Base-by-base conservation (phyloP, 208 protist species). In the Endotrypanum monterogeii region DNA sequence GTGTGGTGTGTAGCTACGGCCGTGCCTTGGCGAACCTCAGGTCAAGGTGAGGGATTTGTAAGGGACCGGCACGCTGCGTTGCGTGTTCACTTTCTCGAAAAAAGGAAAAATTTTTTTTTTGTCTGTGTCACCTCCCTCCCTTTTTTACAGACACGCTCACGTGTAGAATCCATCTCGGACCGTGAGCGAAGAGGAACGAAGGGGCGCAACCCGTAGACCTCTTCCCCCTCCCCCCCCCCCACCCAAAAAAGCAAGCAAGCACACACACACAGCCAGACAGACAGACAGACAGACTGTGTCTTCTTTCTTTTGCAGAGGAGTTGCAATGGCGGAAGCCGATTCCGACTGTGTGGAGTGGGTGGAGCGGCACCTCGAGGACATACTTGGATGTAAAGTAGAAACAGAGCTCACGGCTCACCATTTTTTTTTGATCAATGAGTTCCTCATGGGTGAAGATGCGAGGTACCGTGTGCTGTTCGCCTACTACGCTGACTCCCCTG, bases 301-400 rank as follows among this genome's bases (percentile, higher is more conserved):
- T 67, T 67, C 4, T 12, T 37, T 32, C 44, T 67, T 8, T 14
- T 18, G 28, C 18, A 20, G 57, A 14, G n/a, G 9, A 37, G 68
- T 60, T 50, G 46, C 76, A 30, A 79, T 88, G 23, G 72, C 88
- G 4, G 91, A 95, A 82, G 88, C 90, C 18, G 91, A 95, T 75
- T 81, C 84, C 18, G 89, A 97, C 73, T 97, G 91, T 74, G 82
- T 86, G 77, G 62, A 74, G 57, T 97, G 94, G 92, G 70, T 97
- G 62, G 71, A 92, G 63, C 78, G 76, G 44, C 85, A 85, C 25
- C 79, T 97, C 32, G 44, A 80, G 61, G 83, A 90, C 63, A 87
- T 86, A 52, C 83, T 97, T n/a, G 69, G 74, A 51, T 88, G 83
- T 70, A 73, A 51, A 9, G 61, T 78, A 28, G 62, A 83, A 46